Conservation (phyloP, 2,329 filamentous ascomycete genomes). For the Aspergillus sojae region DNA sequence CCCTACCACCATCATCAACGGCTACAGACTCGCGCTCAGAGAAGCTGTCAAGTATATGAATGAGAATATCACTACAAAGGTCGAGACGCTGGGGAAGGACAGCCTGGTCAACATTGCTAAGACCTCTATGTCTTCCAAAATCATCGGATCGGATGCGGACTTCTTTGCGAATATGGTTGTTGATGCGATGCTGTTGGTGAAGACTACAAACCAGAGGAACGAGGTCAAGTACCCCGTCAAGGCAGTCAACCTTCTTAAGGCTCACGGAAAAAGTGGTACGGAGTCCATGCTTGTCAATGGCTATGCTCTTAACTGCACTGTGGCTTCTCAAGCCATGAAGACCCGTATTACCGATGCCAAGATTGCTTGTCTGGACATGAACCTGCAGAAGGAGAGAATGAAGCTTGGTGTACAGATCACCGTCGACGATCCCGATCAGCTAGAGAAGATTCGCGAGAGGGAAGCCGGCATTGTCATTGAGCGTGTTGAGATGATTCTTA, state of each 20-base stretch:
- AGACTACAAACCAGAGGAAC: constrained; percentile 84
- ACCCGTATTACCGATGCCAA: constrained; percentile 91
- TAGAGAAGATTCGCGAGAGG: constrained; percentile 93
- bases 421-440: constrained; percentile 92
- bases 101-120: constrained; percentile 93
- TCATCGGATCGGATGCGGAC: constrained; percentile 91
- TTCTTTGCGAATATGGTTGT: constrained; percentile 98
- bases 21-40: constrained; percentile 90
- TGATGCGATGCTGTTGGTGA: constrained; percentile 93
- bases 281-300: constrained; percentile 93
- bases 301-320: constrained; percentile 97
- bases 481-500: constrained; percentile 94
- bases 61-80: constrained; percentile 95
- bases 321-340: constrained; percentile 96
- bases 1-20: constrained; percentile 98
- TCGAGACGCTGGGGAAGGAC: constrained; percentile 86
- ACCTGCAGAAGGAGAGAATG: constrained; percentile 98
- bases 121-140: constrained; percentile 99
- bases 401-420: constrained; percentile 98
- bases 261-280: constrained; percentile 86
- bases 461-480: constrained; percentile 94
- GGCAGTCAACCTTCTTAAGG: constrained; percentile 98
- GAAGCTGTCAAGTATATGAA: constrained; percentile 99
- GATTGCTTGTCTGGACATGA: constrained; percentile 97
- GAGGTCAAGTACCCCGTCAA: constrained; percentile 98